Percentiles rank a stretch among this genome's conserved stretches.
These are phyloP conservation scores for Penicillium sp. DNA, from an alignment of 2,329 filamentous ascomycete species.

Conservation along the genomic window DNA sequence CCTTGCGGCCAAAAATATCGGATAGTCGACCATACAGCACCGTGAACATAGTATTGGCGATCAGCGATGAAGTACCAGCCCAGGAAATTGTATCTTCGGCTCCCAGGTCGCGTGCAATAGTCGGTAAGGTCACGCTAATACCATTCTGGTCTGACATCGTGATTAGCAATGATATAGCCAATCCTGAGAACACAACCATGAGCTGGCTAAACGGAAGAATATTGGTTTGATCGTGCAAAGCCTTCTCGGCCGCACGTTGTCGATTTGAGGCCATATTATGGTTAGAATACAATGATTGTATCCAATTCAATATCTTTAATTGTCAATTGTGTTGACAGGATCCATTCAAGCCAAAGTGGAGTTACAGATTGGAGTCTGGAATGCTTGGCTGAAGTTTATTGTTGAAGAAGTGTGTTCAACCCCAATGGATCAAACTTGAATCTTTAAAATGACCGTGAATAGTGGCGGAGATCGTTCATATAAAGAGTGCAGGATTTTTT, in stretches of 20 bases:
- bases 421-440: neutral
- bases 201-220: constrained; percentile 53
- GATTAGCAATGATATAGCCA: constrained; percentile 57
- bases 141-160: constrained; percentile 61
- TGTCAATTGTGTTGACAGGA: neutral
- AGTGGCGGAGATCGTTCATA: neutral
- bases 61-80: constrained; percentile 69
- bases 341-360: neutral
- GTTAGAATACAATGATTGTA: neutral
- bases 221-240: constrained; percentile 59
- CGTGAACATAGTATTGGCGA: constrained; percentile 66
- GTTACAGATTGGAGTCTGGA: neutral
- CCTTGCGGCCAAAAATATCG: constrained; percentile 63
- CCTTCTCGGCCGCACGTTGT: constrained; percentile 45
- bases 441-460: neutral
- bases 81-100: constrained; percentile 60
- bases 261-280: constrained; percentile 27
- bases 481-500: neutral
- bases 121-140: constrained; percentile 56
- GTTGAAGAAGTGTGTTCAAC: neutral
- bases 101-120: constrained; percentile 51
- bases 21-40: constrained; percentile 65
- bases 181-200: constrained; percentile 51
- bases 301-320: neutral
- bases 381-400: constrained; percentile 6